These are phyloP conservation scores for Saccharomycopsis fermentans DNA, from an alignment of 805 yeast species.

Conservation along the genomic window DNA sequence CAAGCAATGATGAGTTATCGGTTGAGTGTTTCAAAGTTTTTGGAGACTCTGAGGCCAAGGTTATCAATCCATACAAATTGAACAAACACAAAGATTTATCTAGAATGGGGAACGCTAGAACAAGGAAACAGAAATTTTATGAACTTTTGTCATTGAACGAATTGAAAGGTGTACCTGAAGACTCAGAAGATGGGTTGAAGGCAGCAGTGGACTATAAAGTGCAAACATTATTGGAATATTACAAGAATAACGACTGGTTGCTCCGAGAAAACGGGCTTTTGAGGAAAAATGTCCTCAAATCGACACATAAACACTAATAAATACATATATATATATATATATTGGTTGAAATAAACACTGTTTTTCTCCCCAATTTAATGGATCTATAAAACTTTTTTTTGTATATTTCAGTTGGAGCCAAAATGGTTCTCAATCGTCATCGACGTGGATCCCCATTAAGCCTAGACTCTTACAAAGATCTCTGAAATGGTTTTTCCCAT, in stretches of 20 bases:
- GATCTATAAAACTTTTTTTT: no score
- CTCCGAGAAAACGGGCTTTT: background rate
- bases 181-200: conserved; percentile 2
- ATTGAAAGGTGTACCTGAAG: conserved; percentile 34
- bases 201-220: background rate
- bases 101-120: conserved; percentile 46
- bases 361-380: no score
- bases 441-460: conserved; percentile 19
- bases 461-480: conserved; percentile 24
- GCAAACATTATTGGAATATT: background rate
- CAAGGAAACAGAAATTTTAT: conserved; percentile 73
- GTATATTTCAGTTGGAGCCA: no score
- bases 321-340: background rate
- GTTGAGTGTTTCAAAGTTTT: background rate
- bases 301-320: background rate
- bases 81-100: conserved; percentile 26
- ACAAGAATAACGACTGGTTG: background rate
- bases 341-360: background rate
- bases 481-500: conserved; percentile 28
- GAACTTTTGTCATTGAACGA: conserved; percentile 61
- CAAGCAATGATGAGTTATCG: background rate
- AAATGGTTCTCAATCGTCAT: conserved; percentile 8
- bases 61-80: conserved; percentile 29
- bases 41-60: background rate
- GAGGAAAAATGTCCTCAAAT: conserved; percentile 2